A percentile compares a stretch with the other conserved stretches of the same genome.
Evolutionary conservation across 2,329 filamentous ascomycete genomes (phyloP).

Genomic region (Apiospora sp.): DNA sequence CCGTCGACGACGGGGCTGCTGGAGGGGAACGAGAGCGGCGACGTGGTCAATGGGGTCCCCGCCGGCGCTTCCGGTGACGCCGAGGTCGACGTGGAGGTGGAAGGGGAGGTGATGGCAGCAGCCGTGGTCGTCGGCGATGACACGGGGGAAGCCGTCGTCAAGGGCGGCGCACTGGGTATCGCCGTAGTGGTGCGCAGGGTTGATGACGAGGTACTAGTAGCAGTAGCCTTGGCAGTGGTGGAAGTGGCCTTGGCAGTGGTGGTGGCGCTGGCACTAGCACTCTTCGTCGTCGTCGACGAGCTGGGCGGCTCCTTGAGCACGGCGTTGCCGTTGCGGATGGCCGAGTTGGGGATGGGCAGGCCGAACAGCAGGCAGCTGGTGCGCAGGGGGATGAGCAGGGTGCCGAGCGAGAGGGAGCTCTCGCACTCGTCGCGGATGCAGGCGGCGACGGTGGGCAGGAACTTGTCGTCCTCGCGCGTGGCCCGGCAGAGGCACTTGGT

Average conservation of each 20-base stretch:
- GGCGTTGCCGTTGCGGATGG: slow-evolving; percentile 44
- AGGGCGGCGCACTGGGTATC: not conserved
- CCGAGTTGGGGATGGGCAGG: slow-evolving; percentile 41
- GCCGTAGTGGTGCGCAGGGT: not conserved
- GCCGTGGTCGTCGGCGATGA: not conserved
- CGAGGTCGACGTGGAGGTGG: not conserved
- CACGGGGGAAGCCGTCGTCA: not conserved
- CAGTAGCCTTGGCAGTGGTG: not conserved
- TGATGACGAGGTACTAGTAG: not conserved
- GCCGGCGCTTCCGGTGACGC: not conserved
- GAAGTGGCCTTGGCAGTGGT: not conserved
- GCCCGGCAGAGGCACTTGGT: slow-evolving; percentile 47
- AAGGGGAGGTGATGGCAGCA: not conserved
- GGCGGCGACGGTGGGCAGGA: slow-evolving; percentile 47
- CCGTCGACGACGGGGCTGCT: not conserved
- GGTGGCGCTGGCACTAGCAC: not conserved
- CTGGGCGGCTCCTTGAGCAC: slow-evolving; percentile 32
- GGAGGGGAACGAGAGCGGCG: not conserved
- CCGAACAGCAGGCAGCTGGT: slow-evolving; percentile 42
- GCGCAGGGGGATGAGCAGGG: slow-evolving; percentile 44
- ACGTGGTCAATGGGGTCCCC: not conserved
- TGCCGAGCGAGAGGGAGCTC: slow-evolving; percentile 40
- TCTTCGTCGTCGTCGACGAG: not conserved
- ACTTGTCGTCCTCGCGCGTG: slow-evolving; percentile 38
- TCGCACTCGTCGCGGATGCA: slow-evolving; percentile 50